phyloP scores from a whole-genome alignment of 2,329 filamentous ascomycete genomes.

The Cercospora citrullina region DNA sequence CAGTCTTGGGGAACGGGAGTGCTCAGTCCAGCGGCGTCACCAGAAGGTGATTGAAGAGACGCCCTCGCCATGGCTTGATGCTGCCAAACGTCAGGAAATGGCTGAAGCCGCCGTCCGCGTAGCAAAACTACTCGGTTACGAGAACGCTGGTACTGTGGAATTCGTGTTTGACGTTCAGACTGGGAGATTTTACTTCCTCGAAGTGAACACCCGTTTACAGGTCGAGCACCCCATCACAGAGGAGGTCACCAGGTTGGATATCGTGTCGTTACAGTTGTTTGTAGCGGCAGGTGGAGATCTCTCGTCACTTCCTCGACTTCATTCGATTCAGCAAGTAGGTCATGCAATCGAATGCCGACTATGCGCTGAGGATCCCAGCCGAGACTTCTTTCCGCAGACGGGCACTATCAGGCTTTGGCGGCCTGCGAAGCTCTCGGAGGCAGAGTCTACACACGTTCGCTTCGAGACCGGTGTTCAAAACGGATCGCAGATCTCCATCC shows the following conservation, averaged over 20 bases:
- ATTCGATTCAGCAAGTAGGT: not conserved
- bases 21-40: not conserved
- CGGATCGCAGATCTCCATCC: not conserved
- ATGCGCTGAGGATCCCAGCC: not conserved
- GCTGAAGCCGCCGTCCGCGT: not conserved
- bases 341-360: not conserved
- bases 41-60: not conserved
- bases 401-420: not conserved
- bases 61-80: not conserved
- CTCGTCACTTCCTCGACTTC: not conserved
- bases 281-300: not conserved
- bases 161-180: not conserved
- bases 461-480: slow-evolving; percentile 1
- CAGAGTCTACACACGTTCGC: not conserved
- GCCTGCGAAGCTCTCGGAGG: not conserved
- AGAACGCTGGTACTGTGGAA: not conserved
- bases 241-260: not conserved
- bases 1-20: not conserved
- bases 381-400: not conserved
- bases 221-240: not conserved
- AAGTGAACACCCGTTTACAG: not conserved
- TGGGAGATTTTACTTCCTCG: not conserved
- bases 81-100: not conserved
- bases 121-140: not conserved
- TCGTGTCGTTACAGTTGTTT: not conserved